Base-by-base conservation (phyloP, 345 rosid genomes). In the Ailanthus altissimus region DNA sequence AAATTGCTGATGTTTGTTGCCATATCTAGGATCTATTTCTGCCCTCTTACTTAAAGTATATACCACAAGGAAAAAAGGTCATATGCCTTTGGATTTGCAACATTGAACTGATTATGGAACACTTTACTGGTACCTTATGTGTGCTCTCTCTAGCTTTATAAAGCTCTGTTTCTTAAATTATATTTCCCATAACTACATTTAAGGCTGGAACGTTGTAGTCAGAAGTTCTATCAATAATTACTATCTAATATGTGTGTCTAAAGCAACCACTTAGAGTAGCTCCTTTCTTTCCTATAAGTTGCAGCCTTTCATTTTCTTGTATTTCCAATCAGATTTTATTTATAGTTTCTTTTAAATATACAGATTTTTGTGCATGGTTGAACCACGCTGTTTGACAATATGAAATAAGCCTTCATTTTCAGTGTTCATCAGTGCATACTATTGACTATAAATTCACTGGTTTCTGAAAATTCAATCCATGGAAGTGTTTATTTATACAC, bases 81-180 rank as follows among this genome's bases (percentile, higher is more conserved):
- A 32, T 18, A 51, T 36, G 77, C 54, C 21, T 58, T n/a, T 43
- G 42, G 53, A 56, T 54, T 72, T 56, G 65, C 40, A 42, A n/a
- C 4, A 45, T 74, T 61, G 60, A 42, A 58, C 16, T 40, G 15
- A 72, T 14, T 43, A 45, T 45, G 43, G 53, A 58, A 43, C 25
- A 57, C 60, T 38, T 73, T 36, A 46, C 11, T 60, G 76, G 72
- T 67, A 14, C 6, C 9, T 12, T 16, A 16, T 14, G 16, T 56
- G 36, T 71, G 11, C 50, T 15, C 49, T 40, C 51, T 40, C 20
- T 32, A 20, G 12, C 51, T 72, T 6, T 18, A 11, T 42, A 38
- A 13, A 42, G 15, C 49, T 65, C 69, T 65, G 15, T 40, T 10
- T 25, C 25, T 63, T 38, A 20, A 65, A 36, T 26, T 36, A 21